These are phyloP conservation scores for Maudiozyma pseudohumilis DNA, from an alignment of 805 yeast genomes.

Conservation along the genomic window DNA sequence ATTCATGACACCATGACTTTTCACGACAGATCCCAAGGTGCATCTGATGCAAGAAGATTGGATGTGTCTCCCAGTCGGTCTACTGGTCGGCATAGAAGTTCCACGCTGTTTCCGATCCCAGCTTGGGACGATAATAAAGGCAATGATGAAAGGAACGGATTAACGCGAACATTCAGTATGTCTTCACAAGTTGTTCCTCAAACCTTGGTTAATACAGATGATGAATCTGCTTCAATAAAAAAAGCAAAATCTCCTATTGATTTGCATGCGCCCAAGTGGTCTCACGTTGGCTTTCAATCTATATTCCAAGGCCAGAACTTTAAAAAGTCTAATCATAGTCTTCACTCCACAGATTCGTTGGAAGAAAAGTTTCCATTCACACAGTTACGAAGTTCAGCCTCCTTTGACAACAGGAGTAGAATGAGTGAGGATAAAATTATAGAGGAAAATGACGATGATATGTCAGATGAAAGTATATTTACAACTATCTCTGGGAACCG, in stretches of 20 bases:
- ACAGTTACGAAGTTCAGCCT: slow-evolving; percentile 1
- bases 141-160: background rate
- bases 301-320: slow-evolving; percentile 9
- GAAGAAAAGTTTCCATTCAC: slow-evolving; percentile 3
- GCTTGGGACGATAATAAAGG: slow-evolving; percentile 1
- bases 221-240: slow-evolving; percentile 7
- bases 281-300: slow-evolving; percentile 15
- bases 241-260: slow-evolving; percentile 9
- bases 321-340: slow-evolving; percentile 5
- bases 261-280: slow-evolving; percentile 8
- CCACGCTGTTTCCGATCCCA: slow-evolving; percentile 6
- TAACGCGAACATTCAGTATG: slow-evolving; percentile 18
- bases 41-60: too few species aligned
- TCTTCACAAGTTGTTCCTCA: slow-evolving; percentile 27
- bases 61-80: background rate
- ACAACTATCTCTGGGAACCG: slow-evolving; percentile 8
- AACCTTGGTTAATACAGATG: slow-evolving; percentile 15
- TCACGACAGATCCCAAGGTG: too few species aligned
- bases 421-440: background rate
- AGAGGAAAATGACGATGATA: slow-evolving; percentile 1
- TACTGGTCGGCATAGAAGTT: slow-evolving; percentile 6
- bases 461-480: slow-evolving; percentile 10
- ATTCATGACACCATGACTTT: too few species aligned
- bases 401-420: slow-evolving; percentile 3
- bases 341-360: slow-evolving; percentile 1